These are phyloP conservation scores for Lachnellula occidentalis DNA, from an alignment of 2,329 filamentous ascomycete genomes.

Conservation along the genomic window DNA sequence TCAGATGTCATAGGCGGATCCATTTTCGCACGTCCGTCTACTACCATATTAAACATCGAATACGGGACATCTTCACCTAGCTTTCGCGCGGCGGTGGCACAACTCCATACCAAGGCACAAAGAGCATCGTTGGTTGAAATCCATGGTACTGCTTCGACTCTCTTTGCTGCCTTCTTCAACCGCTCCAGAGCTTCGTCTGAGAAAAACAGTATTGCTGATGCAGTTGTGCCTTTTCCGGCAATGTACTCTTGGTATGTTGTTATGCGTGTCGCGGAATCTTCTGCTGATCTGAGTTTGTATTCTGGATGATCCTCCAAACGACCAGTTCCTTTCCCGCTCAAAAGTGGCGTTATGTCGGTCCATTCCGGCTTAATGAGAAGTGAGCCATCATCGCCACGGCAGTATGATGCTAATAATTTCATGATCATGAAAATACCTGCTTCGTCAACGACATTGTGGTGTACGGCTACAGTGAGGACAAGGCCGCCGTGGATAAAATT, in stretches of 20 bases:
- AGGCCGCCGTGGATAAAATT: too few species aligned
- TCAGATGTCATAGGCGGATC: not conserved
- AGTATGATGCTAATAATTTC: not conserved
- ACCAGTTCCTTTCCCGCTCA: conserved; percentile 1
- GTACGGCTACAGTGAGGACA: not conserved
- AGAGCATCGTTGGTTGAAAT: conserved; percentile 4
- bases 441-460: conserved; percentile 2
- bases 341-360: not conserved
- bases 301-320: not conserved
- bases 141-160: not conserved
- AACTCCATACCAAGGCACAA: not conserved
- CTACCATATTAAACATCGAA: conserved; percentile 3
- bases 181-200: too few species aligned
- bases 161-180: too few species aligned
- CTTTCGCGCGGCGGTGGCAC: not conserved
- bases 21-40: conserved; percentile 1
- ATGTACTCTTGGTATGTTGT: too few species aligned
- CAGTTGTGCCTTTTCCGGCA: too few species aligned
- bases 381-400: conserved; percentile 1
- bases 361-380: conserved; percentile 2
- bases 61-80: not conserved
- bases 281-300: too few species aligned
- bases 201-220: too few species aligned
- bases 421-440: conserved; percentile 1
- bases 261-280: too few species aligned